Conservation (phyloP, 306 rosid species). For the Castanospermum australe region DNA sequence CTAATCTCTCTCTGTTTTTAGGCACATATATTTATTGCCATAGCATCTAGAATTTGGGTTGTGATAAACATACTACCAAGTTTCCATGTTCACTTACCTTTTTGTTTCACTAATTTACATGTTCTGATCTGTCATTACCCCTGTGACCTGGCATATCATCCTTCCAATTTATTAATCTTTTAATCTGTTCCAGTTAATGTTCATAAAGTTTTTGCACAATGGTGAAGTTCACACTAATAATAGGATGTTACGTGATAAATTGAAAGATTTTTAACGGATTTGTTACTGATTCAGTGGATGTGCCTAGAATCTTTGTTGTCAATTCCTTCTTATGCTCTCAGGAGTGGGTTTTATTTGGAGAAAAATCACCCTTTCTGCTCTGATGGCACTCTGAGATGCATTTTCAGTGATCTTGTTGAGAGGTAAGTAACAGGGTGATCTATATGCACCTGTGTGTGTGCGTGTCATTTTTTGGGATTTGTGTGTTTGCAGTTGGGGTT, state of each 20-base stretch:
- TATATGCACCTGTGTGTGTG: neutral
- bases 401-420: slow-evolving; percentile 77
- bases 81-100: neutral
- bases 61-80: neutral
- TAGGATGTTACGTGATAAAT: slow-evolving; percentile 9
- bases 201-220: slow-evolving; percentile 8
- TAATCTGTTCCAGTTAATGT: neutral
- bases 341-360: slow-evolving; percentile 47
- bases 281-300: slow-evolving; percentile 70
- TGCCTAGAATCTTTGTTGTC: slow-evolving; percentile 84
- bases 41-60: slow-evolving; percentile 12
- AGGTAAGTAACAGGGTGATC: slow-evolving; percentile 51
- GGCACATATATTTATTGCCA: neutral
- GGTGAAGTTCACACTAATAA: neutral
- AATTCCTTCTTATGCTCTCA: slow-evolving; percentile 58
- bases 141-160: slow-evolving; percentile 3
- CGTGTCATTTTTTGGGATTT: slow-evolving; percentile 25
- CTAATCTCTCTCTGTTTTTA: slow-evolving; percentile 6
- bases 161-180: neutral
- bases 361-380: slow-evolving; percentile 45
- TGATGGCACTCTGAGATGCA: slow-evolving; percentile 58
- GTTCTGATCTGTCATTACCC: slow-evolving; percentile 5
- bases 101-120: slow-evolving; percentile 7
- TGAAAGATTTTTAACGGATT: slow-evolving; percentile 23
- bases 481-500: neutral